These are phyloP conservation scores for Alloteropsis angusta DNA, from an alignment of 202 grass and related monocot species.

Conservation along the genomic window DNA sequence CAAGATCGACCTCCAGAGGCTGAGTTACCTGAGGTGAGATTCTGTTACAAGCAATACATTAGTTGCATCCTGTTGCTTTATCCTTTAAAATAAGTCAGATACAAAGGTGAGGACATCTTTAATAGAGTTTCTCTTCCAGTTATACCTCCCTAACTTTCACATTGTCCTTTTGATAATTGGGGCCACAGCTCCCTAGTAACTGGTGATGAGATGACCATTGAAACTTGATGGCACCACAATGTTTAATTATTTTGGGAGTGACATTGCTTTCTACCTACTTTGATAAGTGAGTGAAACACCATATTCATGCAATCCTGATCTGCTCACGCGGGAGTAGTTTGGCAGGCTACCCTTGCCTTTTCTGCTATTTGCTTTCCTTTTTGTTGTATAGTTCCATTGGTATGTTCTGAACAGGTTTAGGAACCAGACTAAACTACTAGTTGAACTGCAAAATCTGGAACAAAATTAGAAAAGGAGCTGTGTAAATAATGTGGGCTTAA, in stretches of 20 bases:
- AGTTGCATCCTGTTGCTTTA: not conserved
- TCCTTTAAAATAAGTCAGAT: not conserved
- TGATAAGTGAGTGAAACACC: not conserved
- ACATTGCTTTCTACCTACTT: not conserved
- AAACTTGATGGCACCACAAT: not conserved
- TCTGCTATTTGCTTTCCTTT: not conserved
- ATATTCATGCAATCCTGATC: not conserved
- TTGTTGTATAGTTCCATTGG: not conserved
- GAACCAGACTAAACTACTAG: not conserved
- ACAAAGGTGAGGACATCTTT: not conserved
- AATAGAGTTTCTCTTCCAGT: not conserved
- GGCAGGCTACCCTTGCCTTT: not conserved
- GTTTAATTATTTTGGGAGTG: not conserved
- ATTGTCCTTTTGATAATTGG: not conserved
- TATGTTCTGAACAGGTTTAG: not conserved
- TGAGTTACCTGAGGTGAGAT: conserved; percentile 59
- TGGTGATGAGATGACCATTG: not conserved
- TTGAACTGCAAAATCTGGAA: not conserved
- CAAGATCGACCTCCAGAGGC: conserved; percentile 73
- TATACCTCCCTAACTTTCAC: not conserved
- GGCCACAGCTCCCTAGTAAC: not conserved
- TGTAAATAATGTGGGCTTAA: not conserved
- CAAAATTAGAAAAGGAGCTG: not conserved
- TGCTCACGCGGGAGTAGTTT: not conserved
- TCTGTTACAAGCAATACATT: conserved; percentile 12